phyloP scores from a whole-genome alignment of 2,329 filamentous ascomycete species.

The Neurospora sp. region DNA sequence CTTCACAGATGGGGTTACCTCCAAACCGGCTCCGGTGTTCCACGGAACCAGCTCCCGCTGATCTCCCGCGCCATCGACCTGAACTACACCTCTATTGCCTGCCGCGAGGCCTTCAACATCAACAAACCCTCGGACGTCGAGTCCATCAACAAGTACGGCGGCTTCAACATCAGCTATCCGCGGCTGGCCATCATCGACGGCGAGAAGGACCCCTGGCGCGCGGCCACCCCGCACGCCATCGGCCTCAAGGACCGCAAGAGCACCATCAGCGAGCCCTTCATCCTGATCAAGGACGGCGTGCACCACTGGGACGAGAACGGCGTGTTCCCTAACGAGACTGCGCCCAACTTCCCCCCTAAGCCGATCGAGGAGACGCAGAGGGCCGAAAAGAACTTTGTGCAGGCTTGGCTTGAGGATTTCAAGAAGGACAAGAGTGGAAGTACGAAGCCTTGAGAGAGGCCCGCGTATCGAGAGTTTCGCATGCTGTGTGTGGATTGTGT shows the following conservation, averaged over 20 bases:
- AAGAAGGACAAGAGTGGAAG: neutral
- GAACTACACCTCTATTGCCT: slow-evolving; percentile 52
- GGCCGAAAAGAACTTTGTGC: slow-evolving; percentile 51
- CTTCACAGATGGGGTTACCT: slow-evolving; percentile 63
- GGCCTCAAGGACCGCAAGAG: slow-evolving; percentile 46
- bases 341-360: slow-evolving; percentile 44
- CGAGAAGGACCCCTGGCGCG: slow-evolving; percentile 70
- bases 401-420: slow-evolving; percentile 59
- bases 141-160: slow-evolving; percentile 67
- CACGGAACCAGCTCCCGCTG: slow-evolving; percentile 53
- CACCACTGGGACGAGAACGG: slow-evolving; percentile 77
- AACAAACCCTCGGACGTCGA: slow-evolving; percentile 51
- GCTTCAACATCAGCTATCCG: slow-evolving; percentile 60
- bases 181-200: slow-evolving; percentile 72
- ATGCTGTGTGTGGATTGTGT: too few species aligned
- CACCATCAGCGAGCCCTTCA: slow-evolving; percentile 57
- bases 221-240: slow-evolving; percentile 61
- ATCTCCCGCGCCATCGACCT: slow-evolving; percentile 62
- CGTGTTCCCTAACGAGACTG: slow-evolving; percentile 53
- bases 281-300: slow-evolving; percentile 64
- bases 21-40: slow-evolving; percentile 61
- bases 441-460: neutral
- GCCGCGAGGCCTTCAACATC: slow-evolving; percentile 61
- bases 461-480: neutral
- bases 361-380: slow-evolving; percentile 50